These are phyloP conservation scores for Scheffersomyces lignicola DNA, from an alignment of 1,139 yeast genomes.

Conservation along the genomic window DNA sequence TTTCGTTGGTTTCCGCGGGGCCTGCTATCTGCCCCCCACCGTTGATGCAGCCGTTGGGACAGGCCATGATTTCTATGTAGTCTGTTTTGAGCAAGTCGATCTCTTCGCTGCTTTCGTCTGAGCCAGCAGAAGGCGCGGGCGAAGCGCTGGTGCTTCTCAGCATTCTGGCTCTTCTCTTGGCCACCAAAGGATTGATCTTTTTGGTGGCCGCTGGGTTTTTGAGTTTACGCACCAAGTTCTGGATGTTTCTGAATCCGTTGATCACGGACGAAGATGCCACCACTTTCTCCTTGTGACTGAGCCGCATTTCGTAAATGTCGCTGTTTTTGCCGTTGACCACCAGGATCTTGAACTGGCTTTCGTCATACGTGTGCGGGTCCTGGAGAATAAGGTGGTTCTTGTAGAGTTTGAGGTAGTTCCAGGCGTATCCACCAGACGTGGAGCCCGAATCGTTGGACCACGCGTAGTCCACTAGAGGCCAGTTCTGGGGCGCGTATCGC, in stretches of 20 bases:
- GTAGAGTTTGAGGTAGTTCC: constrained; percentile 50
- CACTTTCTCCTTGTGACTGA: constrained; percentile 34
- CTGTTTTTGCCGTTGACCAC: constrained; percentile 64
- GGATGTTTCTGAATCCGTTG: constrained; percentile 92
- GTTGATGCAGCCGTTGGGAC: constrained; percentile 96
- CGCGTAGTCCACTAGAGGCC: constrained; percentile 58
- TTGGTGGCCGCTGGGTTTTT: constrained; percentile 38
- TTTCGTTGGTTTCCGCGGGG: constrained; percentile 36
- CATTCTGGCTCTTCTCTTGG: constrained; percentile 41
- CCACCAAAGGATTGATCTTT: constrained; percentile 40
- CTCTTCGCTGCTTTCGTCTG: constrained; percentile 22
- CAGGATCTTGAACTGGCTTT: constrained; percentile 22
- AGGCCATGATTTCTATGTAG: constrained; percentile 95
- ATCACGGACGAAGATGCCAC: constrained; percentile 74
- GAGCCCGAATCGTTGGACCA: constrained; percentile 81
- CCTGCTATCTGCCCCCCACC: constrained; percentile 90
- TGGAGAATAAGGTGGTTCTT: constrained; percentile 27
- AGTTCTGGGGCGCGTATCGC: constrained; percentile 47
- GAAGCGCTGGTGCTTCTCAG: constrained; percentile 18
- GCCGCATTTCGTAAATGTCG: constrained; percentile 71
- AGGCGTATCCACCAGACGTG: constrained; percentile 88
- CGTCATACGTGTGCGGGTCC: constrained; percentile 19
- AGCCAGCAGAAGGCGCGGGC: constrained; percentile 19
- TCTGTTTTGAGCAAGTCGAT: constrained; percentile 68
- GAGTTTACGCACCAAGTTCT: constrained; percentile 82